A percentile compares a stretch with the other conserved stretches of the same genome.
Evolutionary conservation across 805 yeast genomes (phyloP).

Genomic region (Babjeviella inositovora): DNA sequence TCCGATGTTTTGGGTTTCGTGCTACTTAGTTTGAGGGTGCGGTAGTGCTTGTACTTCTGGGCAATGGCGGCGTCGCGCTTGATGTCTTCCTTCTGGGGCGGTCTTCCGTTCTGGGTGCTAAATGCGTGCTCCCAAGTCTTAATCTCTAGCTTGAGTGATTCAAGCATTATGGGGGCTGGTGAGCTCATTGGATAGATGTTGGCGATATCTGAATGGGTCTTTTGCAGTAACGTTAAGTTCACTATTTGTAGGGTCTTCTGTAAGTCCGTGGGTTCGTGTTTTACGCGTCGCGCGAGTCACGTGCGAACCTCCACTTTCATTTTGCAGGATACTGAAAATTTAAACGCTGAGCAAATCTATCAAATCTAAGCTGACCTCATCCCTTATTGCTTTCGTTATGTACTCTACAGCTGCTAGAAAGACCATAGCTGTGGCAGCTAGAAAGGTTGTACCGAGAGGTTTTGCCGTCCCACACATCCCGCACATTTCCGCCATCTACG

Average conservation of each 20-base stretch:
- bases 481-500: too few relatives aligned
- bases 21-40: neutral
- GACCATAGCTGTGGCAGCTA: too few relatives aligned
- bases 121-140: slow-evolving; percentile 42
- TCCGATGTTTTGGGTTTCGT: slow-evolving; percentile 1
- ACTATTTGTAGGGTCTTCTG: slow-evolving; percentile 1
- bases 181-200: too few relatives aligned
- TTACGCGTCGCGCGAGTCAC: slow-evolving; percentile 4
- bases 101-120: slow-evolving; percentile 14
- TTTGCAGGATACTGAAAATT: neutral
- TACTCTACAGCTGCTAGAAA: too few relatives aligned
- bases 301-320: slow-evolving; percentile 11
- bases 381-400: too few relatives aligned
- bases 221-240: too few relatives aligned
- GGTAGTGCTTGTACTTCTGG: slow-evolving; percentile 13
- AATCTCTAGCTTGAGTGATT: slow-evolving; percentile 19
- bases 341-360: too few relatives aligned
- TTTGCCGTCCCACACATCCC: too few relatives aligned
- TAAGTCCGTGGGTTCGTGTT: slow-evolving; percentile 1
- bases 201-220: too few relatives aligned
- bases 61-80: slow-evolving; percentile 17
- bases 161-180: neutral
- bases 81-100: slow-evolving; percentile 31
- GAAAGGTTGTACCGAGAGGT: too few relatives aligned
- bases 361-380: too few relatives aligned